Evolutionary conservation across 2,329 filamentous ascomycete species (phyloP).

Genomic region (Magnaporthiopsis poae): DNA sequence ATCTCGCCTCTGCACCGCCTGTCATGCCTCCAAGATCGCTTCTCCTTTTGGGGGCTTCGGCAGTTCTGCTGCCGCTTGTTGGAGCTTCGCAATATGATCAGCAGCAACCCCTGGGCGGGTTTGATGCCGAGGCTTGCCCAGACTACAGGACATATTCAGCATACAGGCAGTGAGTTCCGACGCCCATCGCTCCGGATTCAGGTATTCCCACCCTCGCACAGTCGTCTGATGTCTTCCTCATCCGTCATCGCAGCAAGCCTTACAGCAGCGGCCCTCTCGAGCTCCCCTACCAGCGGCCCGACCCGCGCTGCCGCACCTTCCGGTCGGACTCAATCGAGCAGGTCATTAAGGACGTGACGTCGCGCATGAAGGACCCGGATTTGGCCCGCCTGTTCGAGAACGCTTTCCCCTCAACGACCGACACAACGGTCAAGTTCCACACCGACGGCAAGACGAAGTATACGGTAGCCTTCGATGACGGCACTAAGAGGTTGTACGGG

Average conservation of each 20-base stretch:
- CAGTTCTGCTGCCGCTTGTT: conserved; percentile 6
- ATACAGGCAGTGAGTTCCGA: conserved; percentile 43
- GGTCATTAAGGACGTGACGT: conserved; percentile 73
- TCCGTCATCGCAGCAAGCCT: conserved; percentile 49
- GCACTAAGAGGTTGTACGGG: conserved; percentile 10
- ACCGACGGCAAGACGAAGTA: conserved; percentile 43
- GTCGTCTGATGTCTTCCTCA: background rate
- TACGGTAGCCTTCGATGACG: conserved; percentile 23
- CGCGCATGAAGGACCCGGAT: conserved; percentile 72
- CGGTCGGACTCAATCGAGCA: conserved; percentile 75
- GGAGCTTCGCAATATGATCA: conserved; percentile 11
- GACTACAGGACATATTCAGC: conserved; percentile 54
- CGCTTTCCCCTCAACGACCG: conserved; percentile 81
- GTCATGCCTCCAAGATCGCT: background rate
- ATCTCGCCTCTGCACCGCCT: background rate
- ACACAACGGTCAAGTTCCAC: conserved; percentile 85
- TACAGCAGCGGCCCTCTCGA: conserved; percentile 68
- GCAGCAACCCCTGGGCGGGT: conserved; percentile 22
- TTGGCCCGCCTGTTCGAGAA: conserved; percentile 91
- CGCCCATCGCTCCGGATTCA: background rate
- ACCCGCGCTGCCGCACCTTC: conserved; percentile 76
- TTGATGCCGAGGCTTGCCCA: conserved; percentile 43
- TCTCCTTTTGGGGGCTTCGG: background rate
- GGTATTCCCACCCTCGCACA: background rate
- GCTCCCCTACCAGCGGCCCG: conserved; percentile 79